These are phyloP conservation scores for Paralagenidium karlingii DNA, from an alignment of 352 stramenopile genomes.

Conservation along the genomic window DNA sequence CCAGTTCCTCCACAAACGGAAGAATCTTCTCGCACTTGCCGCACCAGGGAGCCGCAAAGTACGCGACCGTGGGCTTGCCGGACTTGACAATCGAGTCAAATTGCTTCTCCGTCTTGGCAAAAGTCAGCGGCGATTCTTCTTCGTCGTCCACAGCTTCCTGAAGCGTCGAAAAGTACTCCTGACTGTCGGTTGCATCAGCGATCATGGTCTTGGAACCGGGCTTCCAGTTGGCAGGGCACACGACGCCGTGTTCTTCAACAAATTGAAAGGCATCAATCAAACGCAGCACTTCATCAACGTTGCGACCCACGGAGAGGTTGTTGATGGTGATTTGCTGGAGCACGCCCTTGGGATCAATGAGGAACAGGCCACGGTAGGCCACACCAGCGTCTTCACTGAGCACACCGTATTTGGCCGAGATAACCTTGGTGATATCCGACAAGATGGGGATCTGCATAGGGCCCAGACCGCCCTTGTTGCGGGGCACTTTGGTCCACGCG, in stretches of 20 bases:
- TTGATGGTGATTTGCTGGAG: conserved; percentile 83
- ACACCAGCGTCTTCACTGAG: conserved; percentile 57
- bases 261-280: conserved; percentile 90
- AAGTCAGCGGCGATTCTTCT: conserved; percentile 18
- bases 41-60: conserved; percentile 82
- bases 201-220: conserved; percentile 83
- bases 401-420: conserved; percentile 77
- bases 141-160: conserved; percentile 7
- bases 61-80: conserved; percentile 60
- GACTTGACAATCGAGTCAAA: conserved; percentile 49
- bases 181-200: conserved; percentile 57
- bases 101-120: conserved; percentile 43
- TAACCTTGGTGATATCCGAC: conserved; percentile 81
- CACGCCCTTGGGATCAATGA: conserved; percentile 81
- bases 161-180: conserved; percentile 78
- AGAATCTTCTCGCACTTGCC: conserved; percentile 80
- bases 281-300: conserved; percentile 84
- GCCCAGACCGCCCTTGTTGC: conserved; percentile 82
- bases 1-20: conserved; percentile 57
- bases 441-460: conserved; percentile 87
- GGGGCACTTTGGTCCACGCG: conserved; percentile 82
- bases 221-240: conserved; percentile 88
- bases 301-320: conserved; percentile 78
- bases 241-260: conserved; percentile 82
- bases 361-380: conserved; percentile 81